These are phyloP conservation scores for Arachis monticola DNA, from an alignment of 331 rosid genomes.

Conservation along the genomic window DNA sequence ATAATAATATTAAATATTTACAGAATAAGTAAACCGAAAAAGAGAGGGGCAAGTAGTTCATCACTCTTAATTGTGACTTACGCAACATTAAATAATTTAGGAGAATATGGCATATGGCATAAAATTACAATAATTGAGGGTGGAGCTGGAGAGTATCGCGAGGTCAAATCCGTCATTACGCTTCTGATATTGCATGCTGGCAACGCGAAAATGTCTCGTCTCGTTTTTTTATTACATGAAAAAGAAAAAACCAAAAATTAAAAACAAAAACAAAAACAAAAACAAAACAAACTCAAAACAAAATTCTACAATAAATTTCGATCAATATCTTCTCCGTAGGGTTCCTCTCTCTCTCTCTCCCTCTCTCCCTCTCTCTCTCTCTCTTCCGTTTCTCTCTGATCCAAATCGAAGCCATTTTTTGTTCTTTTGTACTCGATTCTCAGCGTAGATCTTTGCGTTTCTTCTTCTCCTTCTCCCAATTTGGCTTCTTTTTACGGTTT, in stretches of 20 bases:
- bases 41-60: background rate
- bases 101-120: slow-evolving; percentile 5
- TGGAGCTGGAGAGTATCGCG: background rate
- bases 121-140: slow-evolving; percentile 12
- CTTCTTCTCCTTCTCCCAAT: slow-evolving; percentile 13
- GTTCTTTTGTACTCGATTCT: slow-evolving; percentile 37
- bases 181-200: background rate
- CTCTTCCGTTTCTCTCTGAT: slow-evolving; percentile 29
- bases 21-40: background rate
- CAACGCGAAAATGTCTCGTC: slow-evolving; percentile 12
- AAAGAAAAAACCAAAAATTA: background rate
- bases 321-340: slow-evolving; percentile 67
- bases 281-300: background rate
- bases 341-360: slow-evolving; percentile 46
- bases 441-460: slow-evolving; percentile 48
- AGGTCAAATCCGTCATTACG: slow-evolving; percentile 19
- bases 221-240: background rate
- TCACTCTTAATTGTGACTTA: background rate
- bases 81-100: slow-evolving; percentile 3
- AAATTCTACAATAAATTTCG: slow-evolving; percentile 38
- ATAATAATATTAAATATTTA: too few species aligned
- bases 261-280: background rate
- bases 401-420: slow-evolving; percentile 38
- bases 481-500: slow-evolving; percentile 24
- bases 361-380: slow-evolving; percentile 5